Conservation (phyloP, 371 early-diverging fungal genomes). For the Mucor circinelloides region DNA sequence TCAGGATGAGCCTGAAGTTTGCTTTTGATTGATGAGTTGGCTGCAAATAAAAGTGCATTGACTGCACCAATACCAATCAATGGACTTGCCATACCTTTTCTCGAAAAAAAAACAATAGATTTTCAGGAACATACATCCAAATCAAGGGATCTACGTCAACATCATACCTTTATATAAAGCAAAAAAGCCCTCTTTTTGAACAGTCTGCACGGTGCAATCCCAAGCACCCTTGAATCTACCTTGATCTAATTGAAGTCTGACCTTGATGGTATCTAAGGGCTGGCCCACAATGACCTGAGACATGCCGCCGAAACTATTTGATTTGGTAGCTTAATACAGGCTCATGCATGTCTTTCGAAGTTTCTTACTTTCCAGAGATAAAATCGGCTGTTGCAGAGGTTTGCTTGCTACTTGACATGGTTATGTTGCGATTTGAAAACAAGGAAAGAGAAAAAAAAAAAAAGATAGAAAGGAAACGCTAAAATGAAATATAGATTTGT, state of each 20-base stretch:
- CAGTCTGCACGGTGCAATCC: constrained; percentile 70
- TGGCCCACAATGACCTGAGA: constrained; percentile 50
- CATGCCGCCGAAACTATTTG: constrained; percentile 47
- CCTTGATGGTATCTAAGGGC: constrained; percentile 73
- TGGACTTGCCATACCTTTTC: constrained; percentile 78
- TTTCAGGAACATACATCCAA: not conserved
- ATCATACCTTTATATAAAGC: constrained; percentile 79
- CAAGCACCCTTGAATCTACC: constrained; percentile 71
- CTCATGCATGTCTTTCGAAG: too few relatives aligned
- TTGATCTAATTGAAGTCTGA: constrained; percentile 57
- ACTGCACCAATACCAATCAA: constrained; percentile 83
- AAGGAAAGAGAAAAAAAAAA: not conserved
- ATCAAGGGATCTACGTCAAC: not conserved
- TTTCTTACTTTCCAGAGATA: constrained; percentile 52
- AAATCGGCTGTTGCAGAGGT: constrained; percentile 46
- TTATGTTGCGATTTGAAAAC: not conserved
- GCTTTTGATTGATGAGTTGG: constrained; percentile 69
- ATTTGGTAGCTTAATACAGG: not conserved
- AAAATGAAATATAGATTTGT: not conserved
- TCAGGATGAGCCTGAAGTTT: constrained; percentile 47
- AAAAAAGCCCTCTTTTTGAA: constrained; percentile 67
- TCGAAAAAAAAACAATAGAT: not conserved
- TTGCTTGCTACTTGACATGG: constrained; percentile 18
- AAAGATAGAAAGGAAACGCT: not conserved
- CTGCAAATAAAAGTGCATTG: constrained; percentile 81